Evolutionary conservation across 129 eudicot genomes (phyloP).

Genomic region (Flaveria robusta): DNA sequence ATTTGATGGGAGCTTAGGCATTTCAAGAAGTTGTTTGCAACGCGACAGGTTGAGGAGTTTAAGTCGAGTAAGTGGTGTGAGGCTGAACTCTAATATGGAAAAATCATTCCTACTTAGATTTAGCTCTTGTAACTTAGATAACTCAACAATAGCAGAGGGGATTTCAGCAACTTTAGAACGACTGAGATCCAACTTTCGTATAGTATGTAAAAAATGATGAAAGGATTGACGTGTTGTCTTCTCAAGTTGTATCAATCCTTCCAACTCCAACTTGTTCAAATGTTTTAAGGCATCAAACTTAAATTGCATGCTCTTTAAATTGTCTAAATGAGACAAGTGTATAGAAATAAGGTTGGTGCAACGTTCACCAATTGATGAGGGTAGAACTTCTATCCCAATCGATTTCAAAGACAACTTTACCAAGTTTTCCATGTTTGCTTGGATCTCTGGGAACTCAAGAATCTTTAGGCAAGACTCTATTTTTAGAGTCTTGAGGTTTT

Average conservation of each 20-base stretch:
- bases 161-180: not conserved
- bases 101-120: not conserved
- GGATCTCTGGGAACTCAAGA: not conserved
- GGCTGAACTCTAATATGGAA: not conserved
- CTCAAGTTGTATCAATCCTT: not conserved
- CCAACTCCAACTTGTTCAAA: not conserved
- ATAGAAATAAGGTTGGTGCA: not conserved
- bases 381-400: not conserved
- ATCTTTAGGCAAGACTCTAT: not conserved
- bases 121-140: not conserved
- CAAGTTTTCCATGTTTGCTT: not conserved
- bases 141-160: not conserved
- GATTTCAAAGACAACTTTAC: not conserved
- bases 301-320: not conserved
- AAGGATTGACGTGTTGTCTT: not conserved
- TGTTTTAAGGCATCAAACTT: not conserved
- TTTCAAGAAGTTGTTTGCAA: not conserved
- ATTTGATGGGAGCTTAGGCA: constrained; percentile 2
- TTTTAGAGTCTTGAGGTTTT: not conserved
- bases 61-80: not conserved
- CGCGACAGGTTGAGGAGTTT: not conserved
- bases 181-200: not conserved
- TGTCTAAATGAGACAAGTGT: not conserved
- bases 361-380: not conserved
- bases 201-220: not conserved